Evolutionary conservation across 495 filamentous ascomycete genomes (phyloP).

Genomic region (Aspergillus baeticus): DNA sequence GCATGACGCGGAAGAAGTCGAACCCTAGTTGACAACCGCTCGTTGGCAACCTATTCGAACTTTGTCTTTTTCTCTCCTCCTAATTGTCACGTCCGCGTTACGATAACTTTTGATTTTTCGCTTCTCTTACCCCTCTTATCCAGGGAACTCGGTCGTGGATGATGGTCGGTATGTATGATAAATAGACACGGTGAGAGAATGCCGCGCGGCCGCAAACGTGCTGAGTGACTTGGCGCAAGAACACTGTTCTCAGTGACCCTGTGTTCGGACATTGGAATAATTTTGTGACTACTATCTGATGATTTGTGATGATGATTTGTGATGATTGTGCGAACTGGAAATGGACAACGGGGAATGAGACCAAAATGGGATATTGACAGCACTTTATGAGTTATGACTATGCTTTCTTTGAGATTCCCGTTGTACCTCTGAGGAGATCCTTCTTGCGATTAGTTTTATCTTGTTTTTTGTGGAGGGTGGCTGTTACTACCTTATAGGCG

Average conservation of each 20-base stretch:
- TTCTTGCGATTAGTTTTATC: too few species aligned
- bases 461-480: neutral
- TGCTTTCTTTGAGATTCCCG: neutral
- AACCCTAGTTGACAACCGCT: slow-evolving; percentile 22
- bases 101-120: neutral
- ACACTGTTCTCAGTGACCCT: neutral
- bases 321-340: slow-evolving; percentile 10
- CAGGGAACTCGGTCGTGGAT: neutral
- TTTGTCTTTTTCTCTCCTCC: slow-evolving; percentile 12
- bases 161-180: slow-evolving; percentile 22
- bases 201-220: slow-evolving; percentile 3
- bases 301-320: slow-evolving; percentile 8
- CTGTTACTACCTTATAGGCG: neutral
- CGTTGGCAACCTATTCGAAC: neutral
- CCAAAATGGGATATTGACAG: neutral
- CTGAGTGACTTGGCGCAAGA: slow-evolving; percentile 1
- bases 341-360: neutral
- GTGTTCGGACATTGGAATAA: neutral
- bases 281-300: slow-evolving; percentile 6
- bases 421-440: neutral
- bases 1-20: slow-evolving; percentile 43
- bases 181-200: slow-evolving; percentile 11
- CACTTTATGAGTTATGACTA: slow-evolving; percentile 9
- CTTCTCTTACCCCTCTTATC: neutral
- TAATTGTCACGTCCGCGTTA: slow-evolving; percentile 9